phyloP scores from a whole-genome alignment of 176 grass and related monocot species.

The Juncus effusus region DNA sequence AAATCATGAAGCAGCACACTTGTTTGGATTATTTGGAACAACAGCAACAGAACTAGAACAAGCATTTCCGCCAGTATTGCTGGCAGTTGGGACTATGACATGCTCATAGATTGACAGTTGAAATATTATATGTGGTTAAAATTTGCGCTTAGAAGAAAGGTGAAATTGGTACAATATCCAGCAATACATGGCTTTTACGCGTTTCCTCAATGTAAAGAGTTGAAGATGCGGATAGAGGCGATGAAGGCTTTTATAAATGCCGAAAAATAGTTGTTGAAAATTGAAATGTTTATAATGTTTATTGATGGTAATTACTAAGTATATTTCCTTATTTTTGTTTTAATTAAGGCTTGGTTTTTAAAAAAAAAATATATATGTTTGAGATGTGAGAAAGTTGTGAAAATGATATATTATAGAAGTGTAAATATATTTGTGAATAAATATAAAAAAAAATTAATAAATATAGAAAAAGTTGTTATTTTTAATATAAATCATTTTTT shows the following conservation, averaged over 20 bases:
- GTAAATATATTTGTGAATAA: neutral
- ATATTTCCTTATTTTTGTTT: neutral
- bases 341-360: too few relatives aligned
- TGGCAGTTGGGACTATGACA: conserved; percentile 45
- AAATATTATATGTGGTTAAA: conserved; percentile 37
- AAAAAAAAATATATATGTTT: neutral
- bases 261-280: conserved; percentile 4
- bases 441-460: neutral
- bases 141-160: conserved; percentile 1
- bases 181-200: conserved; percentile 50
- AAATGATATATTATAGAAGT: neutral
- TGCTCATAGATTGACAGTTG: conserved; percentile 41
- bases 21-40: conserved; percentile 5
- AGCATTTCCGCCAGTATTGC: conserved; percentile 39
- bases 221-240: conserved; percentile 20
- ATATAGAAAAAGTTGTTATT: neutral
- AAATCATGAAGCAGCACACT: conserved; percentile 9
- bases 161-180: conserved; percentile 27
- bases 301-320: neutral
- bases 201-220: conserved; percentile 27
- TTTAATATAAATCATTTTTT: too few relatives aligned
- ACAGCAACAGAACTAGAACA: conserved; percentile 12
- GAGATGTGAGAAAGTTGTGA: neutral
- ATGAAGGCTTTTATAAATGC: conserved; percentile 42
- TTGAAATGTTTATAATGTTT: neutral